phyloP scores from a whole-genome alignment of 2,329 filamentous ascomycete species.

The Fusarium sp. region DNA sequence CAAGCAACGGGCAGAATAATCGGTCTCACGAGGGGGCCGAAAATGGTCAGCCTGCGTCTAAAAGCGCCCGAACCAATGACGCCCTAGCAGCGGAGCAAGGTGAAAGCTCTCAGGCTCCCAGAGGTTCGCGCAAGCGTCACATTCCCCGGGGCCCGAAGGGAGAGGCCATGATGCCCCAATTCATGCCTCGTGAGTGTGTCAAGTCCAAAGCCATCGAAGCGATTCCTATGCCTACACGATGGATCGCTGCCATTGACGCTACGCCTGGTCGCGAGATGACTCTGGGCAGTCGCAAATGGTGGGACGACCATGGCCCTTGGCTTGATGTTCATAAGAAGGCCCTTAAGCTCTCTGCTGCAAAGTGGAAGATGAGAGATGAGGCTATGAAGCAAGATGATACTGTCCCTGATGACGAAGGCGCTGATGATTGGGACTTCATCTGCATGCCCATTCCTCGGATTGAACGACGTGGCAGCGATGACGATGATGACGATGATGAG shows the following conservation, averaged over 20 bases:
- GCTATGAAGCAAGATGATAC: conserved; percentile 21
- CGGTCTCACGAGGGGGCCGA: background rate
- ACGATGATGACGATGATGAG: too few relatives aligned
- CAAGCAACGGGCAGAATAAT: background rate
- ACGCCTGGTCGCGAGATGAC: background rate
- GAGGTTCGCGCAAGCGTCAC: background rate
- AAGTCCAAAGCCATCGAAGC: too few relatives aligned
- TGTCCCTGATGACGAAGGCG: conserved; percentile 26
- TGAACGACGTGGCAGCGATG: too few relatives aligned
- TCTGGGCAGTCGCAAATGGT: conserved; percentile 13
- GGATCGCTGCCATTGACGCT: too few relatives aligned
- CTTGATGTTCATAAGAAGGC: conserved; percentile 31
- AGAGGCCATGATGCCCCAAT: conserved; percentile 24
- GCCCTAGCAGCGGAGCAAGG: background rate
- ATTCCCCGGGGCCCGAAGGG: conserved; percentile 24
- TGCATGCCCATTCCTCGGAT: conserved; percentile 3
- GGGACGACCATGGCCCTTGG: conserved; percentile 34
- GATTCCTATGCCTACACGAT: too few relatives aligned
- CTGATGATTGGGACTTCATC: conserved; percentile 37
- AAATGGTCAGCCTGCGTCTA: background rate
- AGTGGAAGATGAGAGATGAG: conserved; percentile 36
- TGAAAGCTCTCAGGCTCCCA: background rate
- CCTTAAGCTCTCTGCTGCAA: conserved; percentile 17
- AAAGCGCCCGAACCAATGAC: background rate
- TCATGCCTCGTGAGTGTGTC: too few relatives aligned